A percentile compares a stretch with the other conserved stretches of the same genome.
Conservation (phyloP, 139 green algal species). For the Micractinium conductrix region DNA sequence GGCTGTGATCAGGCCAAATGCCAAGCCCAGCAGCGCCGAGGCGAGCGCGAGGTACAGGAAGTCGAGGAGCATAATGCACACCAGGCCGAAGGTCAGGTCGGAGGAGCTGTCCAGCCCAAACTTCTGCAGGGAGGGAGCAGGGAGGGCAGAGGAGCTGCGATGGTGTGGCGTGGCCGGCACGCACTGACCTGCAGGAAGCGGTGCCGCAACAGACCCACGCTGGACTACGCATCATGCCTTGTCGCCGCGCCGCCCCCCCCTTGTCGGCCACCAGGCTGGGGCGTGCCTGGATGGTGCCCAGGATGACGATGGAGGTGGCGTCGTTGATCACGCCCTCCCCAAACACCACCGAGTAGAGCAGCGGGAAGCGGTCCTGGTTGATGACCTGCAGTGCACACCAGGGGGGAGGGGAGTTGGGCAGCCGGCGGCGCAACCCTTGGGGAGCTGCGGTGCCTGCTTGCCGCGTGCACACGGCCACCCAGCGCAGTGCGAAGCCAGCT, state of each 20-base stretch:
- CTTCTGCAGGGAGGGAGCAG: background rate
- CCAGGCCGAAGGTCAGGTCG: conserved; percentile 26
- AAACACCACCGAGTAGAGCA: conserved; percentile 94
- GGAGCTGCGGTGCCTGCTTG: no score
- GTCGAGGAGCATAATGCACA: conserved; percentile 45
- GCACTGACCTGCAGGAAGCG: no score
- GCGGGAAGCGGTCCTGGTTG: conserved; percentile 58
- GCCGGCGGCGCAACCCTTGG: no score
- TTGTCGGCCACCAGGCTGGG: no score
- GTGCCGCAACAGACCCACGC: no score
- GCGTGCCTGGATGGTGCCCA: conserved; percentile 58
- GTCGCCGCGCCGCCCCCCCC: no score
- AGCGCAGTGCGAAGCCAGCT: no score
- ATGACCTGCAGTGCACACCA: no score
- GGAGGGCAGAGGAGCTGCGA: background rate
- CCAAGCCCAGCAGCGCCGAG: conserved; percentile 43
- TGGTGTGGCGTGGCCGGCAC: no score
- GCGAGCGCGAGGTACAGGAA: conserved; percentile 57
- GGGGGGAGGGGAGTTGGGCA: no score
- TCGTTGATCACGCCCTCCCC: conserved; percentile 96
- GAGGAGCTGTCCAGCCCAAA: conserved; percentile 28
- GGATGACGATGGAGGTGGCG: conserved; percentile 88
- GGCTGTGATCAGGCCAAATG: conserved; percentile 52
- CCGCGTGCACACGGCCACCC: no score
- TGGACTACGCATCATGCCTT: no score